Conservation (phyloP, 768 basidiomycete genomes). For the Leccinum fibrillosum region DNA sequence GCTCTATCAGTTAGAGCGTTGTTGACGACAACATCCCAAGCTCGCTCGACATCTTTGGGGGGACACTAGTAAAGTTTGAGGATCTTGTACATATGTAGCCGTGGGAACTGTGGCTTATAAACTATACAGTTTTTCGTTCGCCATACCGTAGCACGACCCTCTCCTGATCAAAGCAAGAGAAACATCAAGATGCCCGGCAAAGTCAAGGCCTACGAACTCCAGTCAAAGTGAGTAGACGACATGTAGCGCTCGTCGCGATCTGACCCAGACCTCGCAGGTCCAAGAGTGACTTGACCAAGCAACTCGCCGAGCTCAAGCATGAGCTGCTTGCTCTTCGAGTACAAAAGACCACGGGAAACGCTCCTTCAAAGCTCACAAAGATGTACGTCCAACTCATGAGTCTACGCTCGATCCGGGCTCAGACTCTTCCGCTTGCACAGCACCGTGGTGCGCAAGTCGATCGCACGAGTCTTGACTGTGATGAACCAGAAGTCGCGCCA, state of each 20-base stretch:
- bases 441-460: constrained; percentile 94
- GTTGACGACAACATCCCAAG: constrained; percentile 26
- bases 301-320: constrained; percentile 89
- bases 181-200: constrained; percentile 75
- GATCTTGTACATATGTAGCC: constrained; percentile 40
- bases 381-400: constrained; percentile 61
- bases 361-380: constrained; percentile 93
- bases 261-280: constrained; percentile 51
- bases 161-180: constrained; percentile 30
- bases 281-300: constrained; percentile 95
- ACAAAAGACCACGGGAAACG: constrained; percentile 96
- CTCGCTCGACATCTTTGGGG: constrained; percentile 71
- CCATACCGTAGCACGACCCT: constrained; percentile 27
- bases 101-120: constrained; percentile 43
- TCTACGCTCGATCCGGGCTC: not conserved
- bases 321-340: constrained; percentile 94
- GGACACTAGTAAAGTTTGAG: constrained; percentile 56
- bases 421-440: constrained; percentile 42
- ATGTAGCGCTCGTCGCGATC: not conserved
- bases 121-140: constrained; percentile 37
- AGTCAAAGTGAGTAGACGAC: constrained; percentile 72
- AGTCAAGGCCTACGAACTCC: constrained; percentile 95
- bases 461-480: constrained; percentile 96
- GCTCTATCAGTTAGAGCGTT: not conserved
- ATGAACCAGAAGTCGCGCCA: constrained; percentile 98